These are phyloP conservation scores for Ophiocordyceps camponoti-floridani DNA, from an alignment of 2,329 filamentous ascomycete species.

Conservation along the genomic window DNA sequence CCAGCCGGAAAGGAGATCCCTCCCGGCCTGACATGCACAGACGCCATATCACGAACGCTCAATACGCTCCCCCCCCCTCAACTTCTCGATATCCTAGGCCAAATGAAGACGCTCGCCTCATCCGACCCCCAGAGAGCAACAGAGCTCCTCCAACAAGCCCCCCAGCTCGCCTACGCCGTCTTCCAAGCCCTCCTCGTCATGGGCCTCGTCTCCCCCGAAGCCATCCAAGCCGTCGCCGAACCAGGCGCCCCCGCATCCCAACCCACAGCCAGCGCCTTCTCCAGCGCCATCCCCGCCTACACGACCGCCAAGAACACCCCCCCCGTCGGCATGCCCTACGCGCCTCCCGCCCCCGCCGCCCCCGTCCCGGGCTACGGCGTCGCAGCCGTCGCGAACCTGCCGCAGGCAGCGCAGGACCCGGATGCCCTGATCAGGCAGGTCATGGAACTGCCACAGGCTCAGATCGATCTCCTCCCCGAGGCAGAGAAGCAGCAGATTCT, in stretches of 20 bases:
- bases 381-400: slow-evolving; percentile 9
- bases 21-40: slow-evolving; percentile 64
- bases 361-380: slow-evolving; percentile 17
- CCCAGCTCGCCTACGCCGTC: slow-evolving; percentile 84
- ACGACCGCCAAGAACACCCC: slow-evolving; percentile 27
- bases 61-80: slow-evolving; percentile 73
- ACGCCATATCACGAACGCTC: slow-evolving; percentile 84
- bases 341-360: slow-evolving; percentile 22
- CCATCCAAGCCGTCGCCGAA: slow-evolving; percentile 68
- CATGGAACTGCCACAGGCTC: slow-evolving; percentile 59
- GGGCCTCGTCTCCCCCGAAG: slow-evolving; percentile 73
- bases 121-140: slow-evolving; percentile 69
- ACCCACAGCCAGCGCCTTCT: slow-evolving; percentile 13
- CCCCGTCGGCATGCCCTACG: slow-evolving; percentile 27
- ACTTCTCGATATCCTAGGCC: slow-evolving; percentile 78
- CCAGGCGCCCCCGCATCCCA: slow-evolving; percentile 22
- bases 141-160: slow-evolving; percentile 72
- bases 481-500: slow-evolving; percentile 65
- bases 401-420: slow-evolving; percentile 32
- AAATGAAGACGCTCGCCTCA: slow-evolving; percentile 84
- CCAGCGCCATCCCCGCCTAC: slow-evolving; percentile 16
- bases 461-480: slow-evolving; percentile 63
- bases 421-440: slow-evolving; percentile 67
- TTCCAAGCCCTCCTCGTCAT: slow-evolving; percentile 89
- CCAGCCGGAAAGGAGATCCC: slow-evolving; percentile 74